Base-by-base conservation (phyloP, 306 rosid species). In the Vigna radiata region DNA sequence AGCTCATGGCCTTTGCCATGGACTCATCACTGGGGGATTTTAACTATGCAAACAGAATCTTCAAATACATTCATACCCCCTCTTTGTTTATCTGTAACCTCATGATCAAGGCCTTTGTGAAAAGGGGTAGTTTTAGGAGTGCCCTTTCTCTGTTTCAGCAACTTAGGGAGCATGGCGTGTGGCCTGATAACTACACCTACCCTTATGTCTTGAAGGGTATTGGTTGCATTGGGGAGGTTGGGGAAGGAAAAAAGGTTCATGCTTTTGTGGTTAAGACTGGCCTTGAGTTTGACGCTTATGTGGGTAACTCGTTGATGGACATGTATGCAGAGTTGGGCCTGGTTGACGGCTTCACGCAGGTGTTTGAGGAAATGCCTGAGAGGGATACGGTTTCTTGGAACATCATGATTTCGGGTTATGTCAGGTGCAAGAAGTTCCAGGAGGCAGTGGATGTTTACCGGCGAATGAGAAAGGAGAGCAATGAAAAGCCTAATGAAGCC, bases 361-460 rank as follows among this genome's bases (percentile, higher is more conserved):
- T 88, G 83, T 89, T 87, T 70, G 93, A 88, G 62, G 83, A 83
- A 83, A 93, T 90, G 89, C 77, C 86, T 67, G 74, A 63, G 12
- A 84, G 83, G 70, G 90, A 90, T 60, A 52, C 9, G 15, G 89
- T 89, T 75, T 90, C 93, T 84, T 90, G 96, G 97, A 90, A 90
- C 69, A 81, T 89, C 47, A 60, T 75, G 80, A 90, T 93, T 81
- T 82, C 89, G 0, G 87, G 90, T 53, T 89, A 79, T 81, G 87
- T 89, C 5, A 86, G 76, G 87, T 87, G 91, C 53, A 66, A 78
- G 84, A 87, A 81, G 56, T 85, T 83, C 53, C 64, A 61, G 49
- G 92, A 89, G 36, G 94, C 94, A 21, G n/a, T 86, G 47, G 52
- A 29, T 44, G 48, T 82, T 71, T 92, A 81, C 65, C 47, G 8